Percentiles rank a stretch among this genome's conserved stretches.
These are phyloP conservation scores for Shiraia sp. DNA, from an alignment of 2,329 filamentous ascomycete genomes.

Conservation along the genomic window DNA sequence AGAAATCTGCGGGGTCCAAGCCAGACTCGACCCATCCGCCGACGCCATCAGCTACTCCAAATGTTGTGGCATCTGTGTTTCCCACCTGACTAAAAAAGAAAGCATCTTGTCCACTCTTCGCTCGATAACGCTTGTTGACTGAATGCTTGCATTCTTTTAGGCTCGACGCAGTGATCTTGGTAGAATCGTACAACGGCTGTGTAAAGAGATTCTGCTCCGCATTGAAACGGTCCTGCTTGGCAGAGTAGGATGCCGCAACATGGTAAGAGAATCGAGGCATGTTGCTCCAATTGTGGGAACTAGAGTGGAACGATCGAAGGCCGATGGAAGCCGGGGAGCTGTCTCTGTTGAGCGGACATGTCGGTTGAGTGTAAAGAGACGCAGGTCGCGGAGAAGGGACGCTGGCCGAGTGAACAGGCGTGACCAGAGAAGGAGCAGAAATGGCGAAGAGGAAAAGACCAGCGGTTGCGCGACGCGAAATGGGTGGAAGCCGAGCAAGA, in stretches of 20 bases:
- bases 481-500: constrained; percentile 22
- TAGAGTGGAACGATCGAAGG: constrained; percentile 36
- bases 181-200: constrained; percentile 32
- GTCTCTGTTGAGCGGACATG: constrained; percentile 35
- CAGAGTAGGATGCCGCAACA: constrained; percentile 47
- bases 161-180: constrained; percentile 25
- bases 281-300: constrained; percentile 29
- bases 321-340: constrained; percentile 32
- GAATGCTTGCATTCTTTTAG: constrained; percentile 35
- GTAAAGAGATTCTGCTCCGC: constrained; percentile 43
- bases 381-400: constrained; percentile 17
- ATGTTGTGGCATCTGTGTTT: constrained; percentile 70
- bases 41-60: constrained; percentile 92
- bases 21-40: constrained; percentile 93
- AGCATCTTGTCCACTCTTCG: constrained; percentile 88
- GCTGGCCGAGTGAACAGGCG: constrained; percentile 22
- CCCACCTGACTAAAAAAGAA: constrained; percentile 89
- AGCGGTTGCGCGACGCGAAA: constrained; percentile 29
- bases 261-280: constrained; percentile 43
- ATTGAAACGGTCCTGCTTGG: constrained; percentile 44
- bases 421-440: constrained; percentile 31
- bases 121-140: constrained; percentile 63
- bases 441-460: constrained; percentile 37
- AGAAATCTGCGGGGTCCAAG: constrained; percentile 93
- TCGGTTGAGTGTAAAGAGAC: constrained; percentile 24